phyloP scores from a whole-genome alignment of 2,329 filamentous ascomycete genomes.

The Neonectria sp. region DNA sequence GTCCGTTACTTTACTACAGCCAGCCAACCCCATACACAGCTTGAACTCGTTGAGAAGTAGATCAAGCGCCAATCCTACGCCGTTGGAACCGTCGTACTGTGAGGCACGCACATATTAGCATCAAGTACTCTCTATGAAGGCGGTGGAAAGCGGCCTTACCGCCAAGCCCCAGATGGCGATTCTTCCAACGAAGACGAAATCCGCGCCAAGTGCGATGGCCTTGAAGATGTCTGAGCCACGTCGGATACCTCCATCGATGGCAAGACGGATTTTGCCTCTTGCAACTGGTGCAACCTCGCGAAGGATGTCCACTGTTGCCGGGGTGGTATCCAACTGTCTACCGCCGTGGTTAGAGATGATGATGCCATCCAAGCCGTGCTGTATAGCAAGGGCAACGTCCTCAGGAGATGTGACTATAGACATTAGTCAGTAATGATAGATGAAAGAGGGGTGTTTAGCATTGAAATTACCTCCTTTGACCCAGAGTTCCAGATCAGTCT shows the following conservation, averaged over 20 bases:
- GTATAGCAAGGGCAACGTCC: conserved; percentile 47
- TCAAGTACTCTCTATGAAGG: no score
- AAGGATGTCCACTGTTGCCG: conserved; percentile 70
- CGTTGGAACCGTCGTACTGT: no score
- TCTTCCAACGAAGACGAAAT: conserved; percentile 36
- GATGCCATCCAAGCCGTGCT: conserved; percentile 48
- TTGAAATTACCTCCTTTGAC: conserved; percentile 2
- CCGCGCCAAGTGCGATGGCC: conserved; percentile 48
- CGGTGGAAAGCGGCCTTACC: conserved; percentile 17
- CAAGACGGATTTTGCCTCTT: conserved; percentile 72
- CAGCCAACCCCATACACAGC: no score
- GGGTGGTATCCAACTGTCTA: conserved; percentile 57
- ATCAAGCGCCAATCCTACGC: no score
- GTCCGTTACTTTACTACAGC: no score
- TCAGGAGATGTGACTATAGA: conserved; percentile 34
- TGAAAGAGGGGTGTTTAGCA: neutral
- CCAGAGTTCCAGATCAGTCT: conserved; percentile 6
- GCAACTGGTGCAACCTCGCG: conserved; percentile 73
- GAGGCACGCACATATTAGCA: no score
- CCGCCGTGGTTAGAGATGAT: conserved; percentile 42
- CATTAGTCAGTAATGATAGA: neutral
- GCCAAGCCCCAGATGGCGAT: conserved; percentile 56
- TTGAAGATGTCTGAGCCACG: conserved; percentile 51
- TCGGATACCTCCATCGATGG: conserved; percentile 53
- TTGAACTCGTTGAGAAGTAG: no score